Base-by-base conservation (phyloP, 1,284 basidiomycete species). In the Meira nashicola region DNA sequence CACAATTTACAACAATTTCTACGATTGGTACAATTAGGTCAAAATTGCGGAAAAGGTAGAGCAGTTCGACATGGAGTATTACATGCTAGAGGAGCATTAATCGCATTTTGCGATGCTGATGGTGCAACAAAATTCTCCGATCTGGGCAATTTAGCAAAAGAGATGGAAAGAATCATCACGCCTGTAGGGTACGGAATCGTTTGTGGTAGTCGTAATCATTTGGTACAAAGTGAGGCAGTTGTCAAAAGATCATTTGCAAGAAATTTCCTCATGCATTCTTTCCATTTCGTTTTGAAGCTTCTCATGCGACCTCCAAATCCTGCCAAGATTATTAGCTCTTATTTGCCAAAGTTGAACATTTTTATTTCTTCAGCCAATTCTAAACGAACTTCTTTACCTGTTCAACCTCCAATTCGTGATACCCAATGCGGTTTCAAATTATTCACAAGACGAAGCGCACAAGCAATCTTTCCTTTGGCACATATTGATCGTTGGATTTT, bases 391-490 rank as follows among this genome's bases (percentile, higher is more conserved):
- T 12, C 46, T 15, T 55, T 65, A 33, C 66, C 74, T 3, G 52
- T 55, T 86, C 48, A 87, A 90, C 77, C 84, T 90, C 86, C 90
- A 71, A 89, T 95, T 66, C 85, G 87, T 38, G 92, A 95, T 80
- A 96, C 92, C 19, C 92, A 95, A 78, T 95, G 92, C 76, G 92
- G 92, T 40, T 96, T 96, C 85, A 95, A 96, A 80, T 78, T 82
- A 25, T 72, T 77, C 84, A 93, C 90, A 7, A 88, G 91, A 1
- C 76, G 82, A 5, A 87, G 90, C 0, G 90, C 90, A 8, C 84
- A 82, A 50, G 83, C 84, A 57, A 86, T 95, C 59, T 95, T 94
- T 78, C 90, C 90, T 0, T 47, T 63, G 7, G 56, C 62, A 8
- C 75, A 77, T 57, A 76, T 76, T 51, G 71, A 77, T 54, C 68